Evolutionary conservation across 352 stramenopile species (phyloP).

Genomic region (Pythium utonaiense): DNA sequence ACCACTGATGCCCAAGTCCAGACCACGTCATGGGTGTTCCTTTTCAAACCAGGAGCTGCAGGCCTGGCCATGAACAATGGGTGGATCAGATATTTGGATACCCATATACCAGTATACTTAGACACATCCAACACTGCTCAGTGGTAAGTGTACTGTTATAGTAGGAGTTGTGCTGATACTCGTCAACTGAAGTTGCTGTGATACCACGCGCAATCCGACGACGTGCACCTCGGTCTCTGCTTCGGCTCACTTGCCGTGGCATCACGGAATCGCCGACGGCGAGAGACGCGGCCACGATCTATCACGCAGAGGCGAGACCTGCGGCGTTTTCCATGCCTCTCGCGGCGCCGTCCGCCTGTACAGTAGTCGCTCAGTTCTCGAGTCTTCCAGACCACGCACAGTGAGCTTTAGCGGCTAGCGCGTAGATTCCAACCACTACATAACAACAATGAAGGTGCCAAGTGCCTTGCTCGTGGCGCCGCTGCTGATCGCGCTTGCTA

Average conservation of each 20-base stretch:
- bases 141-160: background rate
- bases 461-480: constrained; percentile 2
- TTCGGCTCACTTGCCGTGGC: background rate
- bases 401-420: background rate
- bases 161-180: background rate
- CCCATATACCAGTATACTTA: background rate
- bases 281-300: background rate
- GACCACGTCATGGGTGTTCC: background rate
- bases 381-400: background rate
- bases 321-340: background rate
- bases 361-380: background rate
- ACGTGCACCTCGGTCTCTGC: background rate
- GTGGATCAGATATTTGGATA: background rate
- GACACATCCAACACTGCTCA: background rate
- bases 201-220: background rate
- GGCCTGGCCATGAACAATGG: background rate
- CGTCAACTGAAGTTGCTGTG: background rate
- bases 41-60: background rate
- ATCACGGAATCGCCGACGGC: background rate
- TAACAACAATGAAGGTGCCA: constrained; percentile 4
- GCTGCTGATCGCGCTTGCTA: background rate
- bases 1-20: background rate
- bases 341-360: background rate
- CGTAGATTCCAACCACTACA: background rate
- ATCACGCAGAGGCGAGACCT: background rate